phyloP scores from a whole-genome alignment of 345 rosid species.

The Trapa incisa region DNA sequence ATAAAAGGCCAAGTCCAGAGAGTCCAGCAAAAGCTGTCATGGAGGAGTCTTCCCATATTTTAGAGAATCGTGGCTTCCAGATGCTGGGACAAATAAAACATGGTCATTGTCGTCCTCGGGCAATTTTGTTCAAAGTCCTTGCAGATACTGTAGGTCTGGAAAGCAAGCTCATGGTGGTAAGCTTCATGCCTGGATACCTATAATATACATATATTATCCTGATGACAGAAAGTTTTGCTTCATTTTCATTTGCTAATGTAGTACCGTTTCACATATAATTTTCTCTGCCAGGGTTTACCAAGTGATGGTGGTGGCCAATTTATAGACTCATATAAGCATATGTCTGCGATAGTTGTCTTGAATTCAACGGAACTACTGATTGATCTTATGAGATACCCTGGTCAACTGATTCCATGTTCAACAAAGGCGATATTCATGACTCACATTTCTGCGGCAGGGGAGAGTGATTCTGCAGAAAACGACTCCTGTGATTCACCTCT shows the following conservation, averaged over 20 bases:
- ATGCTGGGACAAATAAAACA: conserved; percentile 88
- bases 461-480: conserved; percentile 98
- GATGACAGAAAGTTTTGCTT: not conserved
- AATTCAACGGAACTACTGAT: conserved; percentile 84
- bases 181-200: conserved; percentile 14
- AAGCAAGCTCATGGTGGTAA: conserved; percentile 91
- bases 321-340: conserved; percentile 66
- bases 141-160: conserved; percentile 93
- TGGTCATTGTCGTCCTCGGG: conserved; percentile 85
- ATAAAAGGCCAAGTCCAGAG: conserved; percentile 56
- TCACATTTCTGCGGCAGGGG: conserved; percentile 87
- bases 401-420: conserved; percentile 73
- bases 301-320: conserved; percentile 73
- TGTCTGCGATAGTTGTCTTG: conserved; percentile 75
- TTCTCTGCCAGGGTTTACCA: conserved; percentile 64
- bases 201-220: not conserved
- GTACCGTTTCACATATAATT: not conserved
- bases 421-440: conserved; percentile 82
- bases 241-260: not conserved
- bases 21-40: conserved; percentile 73
- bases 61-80: conserved; percentile 69
- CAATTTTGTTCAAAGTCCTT: conserved; percentile 83
- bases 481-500: conserved; percentile 98
- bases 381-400: conserved; percentile 94
- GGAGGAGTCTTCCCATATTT: conserved; percentile 52